phyloP scores from a whole-genome alignment of 2,329 filamentous ascomycete species.

The Diplodia scrobiculata region DNA sequence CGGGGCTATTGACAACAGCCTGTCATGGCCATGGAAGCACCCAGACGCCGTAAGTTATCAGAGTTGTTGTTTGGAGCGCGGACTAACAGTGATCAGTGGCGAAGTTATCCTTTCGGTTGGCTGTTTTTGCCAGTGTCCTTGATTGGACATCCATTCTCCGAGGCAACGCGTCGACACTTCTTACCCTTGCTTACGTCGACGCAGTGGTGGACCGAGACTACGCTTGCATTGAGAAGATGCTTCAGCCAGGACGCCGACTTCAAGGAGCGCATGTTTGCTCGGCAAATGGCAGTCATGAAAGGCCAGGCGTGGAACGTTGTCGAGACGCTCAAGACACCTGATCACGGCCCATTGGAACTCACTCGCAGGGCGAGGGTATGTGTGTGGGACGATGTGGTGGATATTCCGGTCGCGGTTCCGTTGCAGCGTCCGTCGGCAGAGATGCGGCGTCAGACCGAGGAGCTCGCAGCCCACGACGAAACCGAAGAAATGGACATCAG shows the following conservation, averaged over 20 bases:
- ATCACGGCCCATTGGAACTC: constrained; percentile 91
- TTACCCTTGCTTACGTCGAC: constrained; percentile 93
- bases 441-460: constrained; percentile 63
- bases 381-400: constrained; percentile 97
- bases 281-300: constrained; percentile 98
- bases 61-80: constrained; percentile 8
- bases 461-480: constrained; percentile 42
- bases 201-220: constrained; percentile 95
- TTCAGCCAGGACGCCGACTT: constrained; percentile 95
- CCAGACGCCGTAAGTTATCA: constrained; percentile 75
- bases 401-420: constrained; percentile 90
- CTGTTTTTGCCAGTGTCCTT: constrained; percentile 94
- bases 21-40: constrained; percentile 99
- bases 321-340: constrained; percentile 87
- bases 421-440: constrained; percentile 85
- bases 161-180: constrained; percentile 91
- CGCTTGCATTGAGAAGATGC: constrained; percentile 78
- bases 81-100: constrained; percentile 55
- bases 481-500: constrained; percentile 95
- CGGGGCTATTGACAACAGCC: constrained; percentile 94
- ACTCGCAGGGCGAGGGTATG: constrained; percentile 88
- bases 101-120: constrained; percentile 97
- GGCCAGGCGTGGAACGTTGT: constrained; percentile 99
- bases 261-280: constrained; percentile 98
- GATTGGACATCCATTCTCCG: constrained; percentile 93